These are phyloP conservation scores for Collybiopsis confluens DNA, from an alignment of 768 basidiomycete species.

Conservation along the genomic window DNA sequence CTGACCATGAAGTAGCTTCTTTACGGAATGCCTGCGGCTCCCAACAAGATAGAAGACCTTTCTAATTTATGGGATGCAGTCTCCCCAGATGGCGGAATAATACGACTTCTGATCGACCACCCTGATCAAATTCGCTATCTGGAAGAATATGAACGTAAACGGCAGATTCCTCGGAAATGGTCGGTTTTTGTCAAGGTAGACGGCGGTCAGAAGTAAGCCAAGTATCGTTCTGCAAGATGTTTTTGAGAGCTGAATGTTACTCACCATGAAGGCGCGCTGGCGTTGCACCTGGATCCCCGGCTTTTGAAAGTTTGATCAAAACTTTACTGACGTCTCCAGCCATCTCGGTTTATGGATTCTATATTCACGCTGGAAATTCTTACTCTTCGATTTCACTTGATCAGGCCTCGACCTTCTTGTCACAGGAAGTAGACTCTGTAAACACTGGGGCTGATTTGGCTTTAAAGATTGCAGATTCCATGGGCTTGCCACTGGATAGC, in stretches of 20 bases:
- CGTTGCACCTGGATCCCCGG: constrained; percentile 24
- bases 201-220: constrained; percentile 65
- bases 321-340: constrained; percentile 48
- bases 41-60: constrained; percentile 72
- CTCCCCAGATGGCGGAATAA: constrained; percentile 45
- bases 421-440: constrained; percentile 66
- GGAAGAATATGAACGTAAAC: constrained; percentile 51
- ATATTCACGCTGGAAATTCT: constrained; percentile 73
- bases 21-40: constrained; percentile 70
- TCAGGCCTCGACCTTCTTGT: constrained; percentile 63
- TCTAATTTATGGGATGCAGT: constrained; percentile 55
- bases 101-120: constrained; percentile 75
- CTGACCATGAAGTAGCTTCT: constrained; percentile 51
- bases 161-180: constrained; percentile 48
- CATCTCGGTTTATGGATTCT: constrained; percentile 76
- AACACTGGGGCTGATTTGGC: constrained; percentile 60
- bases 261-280: constrained; percentile 13
- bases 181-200: constrained; percentile 81
- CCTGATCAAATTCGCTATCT: constrained; percentile 65
- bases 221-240: too few species aligned
- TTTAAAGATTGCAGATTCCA: constrained; percentile 39
- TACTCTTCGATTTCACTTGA: constrained; percentile 70
- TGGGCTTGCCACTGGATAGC: constrained; percentile 26
- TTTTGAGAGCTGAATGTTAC: not conserved
- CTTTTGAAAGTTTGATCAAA: constrained; percentile 53